phyloP scores from a whole-genome alignment of 2,329 filamentous ascomycete species.

The Calonectria multiphialidica region DNA sequence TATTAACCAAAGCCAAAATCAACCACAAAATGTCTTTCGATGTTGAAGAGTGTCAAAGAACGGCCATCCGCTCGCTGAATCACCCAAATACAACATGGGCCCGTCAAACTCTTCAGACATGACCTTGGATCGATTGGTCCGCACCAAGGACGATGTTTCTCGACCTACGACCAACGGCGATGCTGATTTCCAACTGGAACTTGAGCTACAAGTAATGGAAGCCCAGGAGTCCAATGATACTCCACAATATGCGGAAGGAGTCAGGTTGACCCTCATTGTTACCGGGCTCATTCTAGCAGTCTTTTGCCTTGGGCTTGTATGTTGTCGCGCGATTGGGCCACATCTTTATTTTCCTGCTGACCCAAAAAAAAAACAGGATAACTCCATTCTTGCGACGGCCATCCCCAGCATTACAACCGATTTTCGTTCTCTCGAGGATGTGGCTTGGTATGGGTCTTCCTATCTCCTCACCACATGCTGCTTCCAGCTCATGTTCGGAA shows the following conservation, averaged over 20 bases:
- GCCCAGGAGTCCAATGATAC: not conserved
- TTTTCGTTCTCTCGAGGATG: not conserved
- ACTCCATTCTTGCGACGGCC: not conserved
- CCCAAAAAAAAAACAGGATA: not conserved
- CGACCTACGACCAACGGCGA: not conserved
- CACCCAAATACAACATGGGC: not conserved
- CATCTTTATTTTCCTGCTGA: not conserved
- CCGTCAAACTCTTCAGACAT: not conserved
- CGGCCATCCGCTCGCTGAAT: not conserved
- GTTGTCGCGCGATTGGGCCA: not conserved
- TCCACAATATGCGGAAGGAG: not conserved
- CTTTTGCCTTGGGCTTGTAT: not conserved
- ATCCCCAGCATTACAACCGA: constrained; percentile 3
- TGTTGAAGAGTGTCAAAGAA: not conserved
- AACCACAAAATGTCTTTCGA: not conserved
- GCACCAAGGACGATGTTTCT: not conserved
- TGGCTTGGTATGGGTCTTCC: constrained; percentile 11
- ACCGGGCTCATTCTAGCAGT: not conserved
- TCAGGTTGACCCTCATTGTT: not conserved
- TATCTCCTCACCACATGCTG: constrained; percentile 7
- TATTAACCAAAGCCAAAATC: not conserved
- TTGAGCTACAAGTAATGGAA: not conserved
- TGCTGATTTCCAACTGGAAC: not conserved
- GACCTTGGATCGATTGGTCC: not conserved
- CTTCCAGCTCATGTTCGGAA: constrained; percentile 5